These are phyloP conservation scores for Primulina eburnea DNA, from an alignment of 257 asterid genomes.

Conservation along the genomic window DNA sequence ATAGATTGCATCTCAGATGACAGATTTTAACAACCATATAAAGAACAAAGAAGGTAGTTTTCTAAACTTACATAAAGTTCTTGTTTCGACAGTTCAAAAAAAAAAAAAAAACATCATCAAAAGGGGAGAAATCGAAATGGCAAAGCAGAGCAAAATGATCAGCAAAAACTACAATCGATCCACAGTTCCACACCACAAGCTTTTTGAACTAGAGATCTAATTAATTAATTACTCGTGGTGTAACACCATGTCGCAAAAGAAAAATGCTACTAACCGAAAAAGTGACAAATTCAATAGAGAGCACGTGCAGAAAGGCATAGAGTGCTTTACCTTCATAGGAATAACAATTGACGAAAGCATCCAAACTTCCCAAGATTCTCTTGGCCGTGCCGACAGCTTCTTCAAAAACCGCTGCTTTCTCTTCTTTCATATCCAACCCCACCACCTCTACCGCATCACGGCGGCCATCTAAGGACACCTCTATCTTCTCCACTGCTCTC, in stretches of 20 bases:
- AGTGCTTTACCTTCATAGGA: constrained; percentile 65
- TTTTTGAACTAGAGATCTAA: not conserved
- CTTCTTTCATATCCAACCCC: constrained; percentile 71
- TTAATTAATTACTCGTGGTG: not conserved
- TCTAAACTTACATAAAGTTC: too few relatives aligned
- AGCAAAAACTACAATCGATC: too few relatives aligned
- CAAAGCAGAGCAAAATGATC: too few relatives aligned
- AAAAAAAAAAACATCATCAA: too few relatives aligned
- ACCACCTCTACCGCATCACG: constrained; percentile 49
- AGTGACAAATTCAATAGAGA: too few relatives aligned
- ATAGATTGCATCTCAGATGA: too few relatives aligned
- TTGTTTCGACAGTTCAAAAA: too few relatives aligned
- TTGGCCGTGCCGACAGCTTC: constrained; percentile 70
- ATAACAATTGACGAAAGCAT: constrained; percentile 78
- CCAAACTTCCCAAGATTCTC: constrained; percentile 52
- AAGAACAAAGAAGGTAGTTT: too few relatives aligned
- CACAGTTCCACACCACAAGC: too few relatives aligned
- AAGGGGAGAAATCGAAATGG: too few relatives aligned
- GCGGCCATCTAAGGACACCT: constrained; percentile 40
- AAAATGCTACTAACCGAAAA: not conserved
- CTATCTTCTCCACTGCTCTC: constrained; percentile 52
- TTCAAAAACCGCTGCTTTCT: constrained; percentile 46
- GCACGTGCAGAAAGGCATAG: not conserved
- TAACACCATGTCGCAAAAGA: not conserved
- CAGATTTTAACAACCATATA: too few relatives aligned